Base-by-base conservation (phyloP, 2,329 filamentous ascomycete genomes). In the Aphanocladium album region DNA sequence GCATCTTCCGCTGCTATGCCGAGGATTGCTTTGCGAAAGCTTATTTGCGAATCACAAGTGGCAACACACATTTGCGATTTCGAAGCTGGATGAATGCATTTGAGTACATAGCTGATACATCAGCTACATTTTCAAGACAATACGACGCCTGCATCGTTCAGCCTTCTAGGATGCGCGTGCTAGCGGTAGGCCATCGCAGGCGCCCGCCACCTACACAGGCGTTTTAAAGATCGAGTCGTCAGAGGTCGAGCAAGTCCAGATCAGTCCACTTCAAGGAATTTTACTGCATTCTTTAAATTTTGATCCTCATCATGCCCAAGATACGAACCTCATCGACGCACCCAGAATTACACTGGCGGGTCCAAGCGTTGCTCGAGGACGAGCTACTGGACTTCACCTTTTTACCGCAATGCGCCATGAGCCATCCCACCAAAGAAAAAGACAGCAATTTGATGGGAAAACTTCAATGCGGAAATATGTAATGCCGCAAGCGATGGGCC, bases 381-480 rank as follows among this genome's bases (percentile, higher is more conserved):
- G 57, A 65, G 2, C 14, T 49, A 2, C 63, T 70, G 3, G 2
- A 52, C 5, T 66, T 69, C 30, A 39, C 27, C 0, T 74, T 75
- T 62, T 63, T 71, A 35, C 3, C 63, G 1, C 41, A 46, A 0
- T 67, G 68, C 16, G 62, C 65, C 30, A 59, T 67, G 0, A 6
- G 56, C 3, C n/a, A 27, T 1, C 60, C n/a, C 19, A 61, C 62
- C 5, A 50, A 70, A 8, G 9, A 58, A 6, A 67, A 72, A 51
- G 65, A 68, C 11, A 73, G 70, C 23, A 60, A 67, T 39, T 62
- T 75, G 19, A 74, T 71, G 69, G 74, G 73, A 0, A 52, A 47
- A 1, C 76, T 77, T 60, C 8, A 5, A 9, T 76, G 75, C 64
- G 33, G 41, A 30, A 73, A 73, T 50, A 23, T 45, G 0, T 52